Evolutionary conservation across 306 rosid species (phyloP).

Genomic region (Cyamopsis tetragonoloba): DNA sequence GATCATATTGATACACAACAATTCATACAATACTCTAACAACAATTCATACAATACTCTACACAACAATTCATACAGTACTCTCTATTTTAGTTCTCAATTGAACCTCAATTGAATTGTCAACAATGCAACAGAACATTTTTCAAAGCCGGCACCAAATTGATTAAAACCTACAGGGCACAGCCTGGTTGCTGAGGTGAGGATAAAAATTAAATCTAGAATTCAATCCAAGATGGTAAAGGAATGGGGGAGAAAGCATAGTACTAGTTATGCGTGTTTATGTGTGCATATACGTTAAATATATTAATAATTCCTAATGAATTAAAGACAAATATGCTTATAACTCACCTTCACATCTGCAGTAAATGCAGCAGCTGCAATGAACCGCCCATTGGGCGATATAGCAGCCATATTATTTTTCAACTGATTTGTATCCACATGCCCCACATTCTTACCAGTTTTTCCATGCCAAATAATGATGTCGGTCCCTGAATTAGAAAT

Average conservation of each 20-base stretch:
- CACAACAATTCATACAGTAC: no score
- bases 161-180: neutral
- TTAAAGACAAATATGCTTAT: neutral
- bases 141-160: conserved; percentile 9
- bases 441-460: conserved; percentile 80
- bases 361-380: conserved; percentile 99
- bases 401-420: conserved; percentile 87
- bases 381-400: conserved; percentile 97
- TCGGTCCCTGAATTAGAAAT: conserved; percentile 71
- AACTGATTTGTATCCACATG: conserved; percentile 92
- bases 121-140: neutral
- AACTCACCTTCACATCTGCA: conserved; percentile 86
- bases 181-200: neutral
- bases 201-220: conserved; percentile 9
- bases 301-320: neutral
- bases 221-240: neutral
- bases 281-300: neutral
- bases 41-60: no score
- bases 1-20: no score
- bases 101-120: neutral
- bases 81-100: no score
- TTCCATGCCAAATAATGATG: conserved; percentile 93
- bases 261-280: neutral
- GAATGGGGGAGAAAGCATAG: neutral
- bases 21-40: no score